phyloP scores from a whole-genome alignment of 176 grass and related monocot genomes.

The Ananas comosus region DNA sequence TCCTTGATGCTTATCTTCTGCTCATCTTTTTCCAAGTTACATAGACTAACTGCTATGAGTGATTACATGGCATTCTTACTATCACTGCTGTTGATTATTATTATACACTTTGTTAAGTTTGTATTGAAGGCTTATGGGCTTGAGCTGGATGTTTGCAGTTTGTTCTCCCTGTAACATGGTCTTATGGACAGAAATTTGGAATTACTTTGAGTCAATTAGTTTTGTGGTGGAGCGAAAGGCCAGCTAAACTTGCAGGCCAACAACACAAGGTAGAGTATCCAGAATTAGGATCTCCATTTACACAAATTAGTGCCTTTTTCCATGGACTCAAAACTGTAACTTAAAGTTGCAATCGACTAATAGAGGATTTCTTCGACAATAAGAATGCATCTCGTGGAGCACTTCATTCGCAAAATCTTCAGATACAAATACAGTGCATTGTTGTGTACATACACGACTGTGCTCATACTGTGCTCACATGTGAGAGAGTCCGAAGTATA shows the following conservation, averaged over 20 bases:
- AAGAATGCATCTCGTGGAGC: not conserved
- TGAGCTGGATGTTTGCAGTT: slow-evolving; percentile 43
- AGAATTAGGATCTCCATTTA: slow-evolving; percentile 5
- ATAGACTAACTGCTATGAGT: not conserved
- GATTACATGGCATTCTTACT: not conserved
- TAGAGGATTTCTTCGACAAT: not conserved
- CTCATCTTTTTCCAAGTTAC: no score
- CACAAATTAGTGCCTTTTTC: not conserved
- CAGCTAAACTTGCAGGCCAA: slow-evolving; percentile 73
- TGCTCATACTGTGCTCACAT: no score
- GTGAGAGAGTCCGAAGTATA: no score
- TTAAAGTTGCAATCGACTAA: no score
- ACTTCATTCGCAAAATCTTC: no score
- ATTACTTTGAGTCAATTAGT: slow-evolving; percentile 65
- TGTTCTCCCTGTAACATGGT: slow-evolving; percentile 93
- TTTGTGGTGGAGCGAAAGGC: slow-evolving; percentile 89
- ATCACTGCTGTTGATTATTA: not conserved
- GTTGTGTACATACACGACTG: no score
- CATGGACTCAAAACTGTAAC: not conserved
- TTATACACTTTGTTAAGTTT: not conserved
- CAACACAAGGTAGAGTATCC: slow-evolving; percentile 57
- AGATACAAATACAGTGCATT: no score
- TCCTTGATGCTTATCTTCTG: no score
- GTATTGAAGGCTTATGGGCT: not conserved
- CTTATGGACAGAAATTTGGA: slow-evolving; percentile 58